Percentiles rank a stretch among this genome's conserved stretches.
Evolutionary conservation across 2,329 filamentous ascomycete species (phyloP).

Genomic region (Pseudogymnoascus sp.): DNA sequence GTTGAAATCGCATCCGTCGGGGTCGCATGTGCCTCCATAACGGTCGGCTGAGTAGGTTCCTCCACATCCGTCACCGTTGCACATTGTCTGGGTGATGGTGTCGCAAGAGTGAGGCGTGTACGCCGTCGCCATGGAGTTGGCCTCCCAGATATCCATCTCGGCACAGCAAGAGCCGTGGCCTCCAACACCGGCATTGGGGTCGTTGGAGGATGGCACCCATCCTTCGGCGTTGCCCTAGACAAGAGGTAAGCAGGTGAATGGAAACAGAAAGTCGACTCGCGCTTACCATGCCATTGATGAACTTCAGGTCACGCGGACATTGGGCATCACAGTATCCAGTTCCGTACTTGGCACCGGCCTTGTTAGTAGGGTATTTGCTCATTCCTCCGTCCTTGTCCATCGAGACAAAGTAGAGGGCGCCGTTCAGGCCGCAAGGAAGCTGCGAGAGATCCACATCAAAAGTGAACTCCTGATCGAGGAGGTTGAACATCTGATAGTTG

Average conservation of each 20-base stretch:
- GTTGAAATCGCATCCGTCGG: constrained; percentile 56
- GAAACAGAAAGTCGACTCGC: constrained; percentile 26
- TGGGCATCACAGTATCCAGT: constrained; percentile 58
- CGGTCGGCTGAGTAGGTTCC: constrained; percentile 33
- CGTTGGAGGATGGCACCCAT: constrained; percentile 40
- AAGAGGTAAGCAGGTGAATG: constrained; percentile 18
- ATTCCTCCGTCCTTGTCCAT: constrained; percentile 57
- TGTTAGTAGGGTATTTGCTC: constrained; percentile 41
- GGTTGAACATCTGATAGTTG: constrained; percentile 57
- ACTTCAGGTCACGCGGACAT: constrained; percentile 45
- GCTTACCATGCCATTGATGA: constrained; percentile 42
- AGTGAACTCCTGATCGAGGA: constrained; percentile 61
- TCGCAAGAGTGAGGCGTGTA: constrained; percentile 51
- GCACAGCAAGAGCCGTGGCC: constrained; percentile 54
- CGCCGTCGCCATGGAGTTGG: constrained; percentile 50
- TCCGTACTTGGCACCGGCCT: constrained; percentile 51
- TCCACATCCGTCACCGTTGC: constrained; percentile 34
- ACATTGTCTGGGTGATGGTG: constrained; percentile 36
- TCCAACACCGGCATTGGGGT: constrained; percentile 45
- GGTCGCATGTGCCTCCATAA: constrained; percentile 50
- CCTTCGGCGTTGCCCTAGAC: constrained; percentile 44
- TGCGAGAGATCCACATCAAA: constrained; percentile 65
- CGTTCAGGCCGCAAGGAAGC: constrained; percentile 63
- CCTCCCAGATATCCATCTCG: constrained; percentile 63
- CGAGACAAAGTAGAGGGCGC: constrained; percentile 57